Base-by-base conservation (phyloP, 306 rosid genomes). In the Purshia tridentata region DNA sequence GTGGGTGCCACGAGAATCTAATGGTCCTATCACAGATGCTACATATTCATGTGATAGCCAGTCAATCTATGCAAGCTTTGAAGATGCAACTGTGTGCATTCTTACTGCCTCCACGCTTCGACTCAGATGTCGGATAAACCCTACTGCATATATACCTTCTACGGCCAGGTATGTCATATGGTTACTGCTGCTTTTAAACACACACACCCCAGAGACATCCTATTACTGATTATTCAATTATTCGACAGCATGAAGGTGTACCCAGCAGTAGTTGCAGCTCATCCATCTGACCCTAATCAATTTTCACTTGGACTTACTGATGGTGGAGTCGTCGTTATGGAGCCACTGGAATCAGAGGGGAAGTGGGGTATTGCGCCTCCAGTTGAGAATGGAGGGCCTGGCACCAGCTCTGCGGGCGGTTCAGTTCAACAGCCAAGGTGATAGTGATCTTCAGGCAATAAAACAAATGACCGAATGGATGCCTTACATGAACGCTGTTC, bases 11-110 rank as follows among this genome's bases (percentile, higher is more conserved):
- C 67, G 52, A 72, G 76, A 61, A 69, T 35, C 3, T 59, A 23
- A 74, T 5, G 45, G 45, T 29, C 37, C 29, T 1, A 81, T 86
- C 70, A 40, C 74, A 40, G 78, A 78, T 46, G 90, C 84, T 47
- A 61, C 78, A 16, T 81, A 61, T 73, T 83, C 87, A 50, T 81
- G 78, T 9, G 85, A 83, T 76, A 70, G 84, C 62, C 22, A 39
- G 45, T 56, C 49, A 8, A 69, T 86, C 46, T 82, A 67, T 78
- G 83, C 80, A 9, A 65, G 77, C 75, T 78, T 75, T 65, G 71
- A 37, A 15, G 80, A 83, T 65, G 84, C 80, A 72, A 63, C n/a
- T 67, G 39, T 83, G 9, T 57, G 39, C 45, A 58, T 86, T 66
- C 71, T 78, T 15, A 58, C 69, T 65, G 69, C 81, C 65, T 60